Evolutionary conservation across 768 basidiomycete genomes (phyloP).

Genomic region (Boletus coccyginus): DNA sequence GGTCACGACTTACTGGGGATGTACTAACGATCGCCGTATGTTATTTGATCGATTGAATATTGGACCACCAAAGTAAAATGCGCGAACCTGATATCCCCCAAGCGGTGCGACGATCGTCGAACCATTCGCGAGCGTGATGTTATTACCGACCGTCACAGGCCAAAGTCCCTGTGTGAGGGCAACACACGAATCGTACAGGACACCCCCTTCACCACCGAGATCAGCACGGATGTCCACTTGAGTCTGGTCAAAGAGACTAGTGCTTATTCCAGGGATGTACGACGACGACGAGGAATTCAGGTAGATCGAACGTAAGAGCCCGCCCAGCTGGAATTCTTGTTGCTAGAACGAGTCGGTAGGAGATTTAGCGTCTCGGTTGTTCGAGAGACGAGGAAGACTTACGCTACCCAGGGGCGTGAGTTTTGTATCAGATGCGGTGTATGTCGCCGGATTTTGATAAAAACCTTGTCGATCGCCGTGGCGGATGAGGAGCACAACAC

Average conservation of each 20-base stretch:
- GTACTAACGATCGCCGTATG: conserved; percentile 24
- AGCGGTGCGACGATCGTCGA: conserved; percentile 57
- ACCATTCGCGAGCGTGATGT: conserved; percentile 63
- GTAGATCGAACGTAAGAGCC: conserved; percentile 50
- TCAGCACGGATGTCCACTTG: conserved; percentile 58
- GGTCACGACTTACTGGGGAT: conserved; percentile 37
- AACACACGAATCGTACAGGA: conserved; percentile 64
- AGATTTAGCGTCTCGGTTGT: not conserved
- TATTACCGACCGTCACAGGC: conserved; percentile 46
- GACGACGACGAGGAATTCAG: conserved; percentile 51
- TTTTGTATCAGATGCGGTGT: conserved; percentile 52
- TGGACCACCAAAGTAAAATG: not conserved
- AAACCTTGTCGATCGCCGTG: conserved; percentile 66
- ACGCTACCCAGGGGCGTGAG: conserved; percentile 71
- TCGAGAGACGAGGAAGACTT: conserved; percentile 10
- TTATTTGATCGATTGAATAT: conserved; percentile 1
- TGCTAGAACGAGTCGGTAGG: conserved; percentile 31
- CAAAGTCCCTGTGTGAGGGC: conserved; percentile 70
- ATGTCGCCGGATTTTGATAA: conserved; percentile 60
- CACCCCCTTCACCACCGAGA: conserved; percentile 64
- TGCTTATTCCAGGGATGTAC: conserved; percentile 43
- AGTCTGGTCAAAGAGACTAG: conserved; percentile 33
- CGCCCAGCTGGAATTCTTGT: conserved; percentile 59
- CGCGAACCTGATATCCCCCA: conserved; percentile 58
- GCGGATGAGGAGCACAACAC: conserved; percentile 54